Evolutionary conservation across 2,329 filamentous ascomycete genomes (phyloP).

Genomic region (Fusarium fracticaudum): DNA sequence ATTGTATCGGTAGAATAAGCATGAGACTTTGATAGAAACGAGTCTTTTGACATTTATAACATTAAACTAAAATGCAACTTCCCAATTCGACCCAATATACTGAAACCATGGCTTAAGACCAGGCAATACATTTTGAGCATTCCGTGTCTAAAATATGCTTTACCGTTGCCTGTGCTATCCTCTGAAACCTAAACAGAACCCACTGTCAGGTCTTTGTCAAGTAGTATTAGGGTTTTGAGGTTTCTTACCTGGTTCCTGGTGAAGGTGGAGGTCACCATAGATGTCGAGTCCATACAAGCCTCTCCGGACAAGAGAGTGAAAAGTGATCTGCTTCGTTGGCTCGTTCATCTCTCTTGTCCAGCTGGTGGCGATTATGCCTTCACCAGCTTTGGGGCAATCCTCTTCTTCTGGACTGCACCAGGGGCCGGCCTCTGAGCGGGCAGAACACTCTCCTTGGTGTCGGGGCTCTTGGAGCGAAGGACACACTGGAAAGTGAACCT

Average conservation of each 20-base stretch:
- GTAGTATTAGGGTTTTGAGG: neutral
- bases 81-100: neutral
- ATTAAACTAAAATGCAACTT: neutral
- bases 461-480: neutral
- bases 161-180: no score
- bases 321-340: no score
- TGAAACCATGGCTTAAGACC: neutral
- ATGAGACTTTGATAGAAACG: no score
- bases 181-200: neutral
- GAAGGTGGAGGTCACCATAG: neutral
- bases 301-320: no score
- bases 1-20: no score
- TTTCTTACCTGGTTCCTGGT: neutral
- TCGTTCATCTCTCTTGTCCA: neutral
- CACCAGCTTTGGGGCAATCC: neutral
- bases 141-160: neutral
- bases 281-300: neutral
- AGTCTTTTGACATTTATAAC: neutral
- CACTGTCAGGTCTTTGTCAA: neutral
- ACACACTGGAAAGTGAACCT: neutral
- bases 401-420: neutral
- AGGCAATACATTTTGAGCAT: neutral
- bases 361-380: no score
- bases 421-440: neutral
- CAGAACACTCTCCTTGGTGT: no score